Evolutionary conservation across 495 filamentous ascomycete species (phyloP), one percentile per base, ranked within the genome.

Genomic region (Pyrenula aspistea): DNA sequence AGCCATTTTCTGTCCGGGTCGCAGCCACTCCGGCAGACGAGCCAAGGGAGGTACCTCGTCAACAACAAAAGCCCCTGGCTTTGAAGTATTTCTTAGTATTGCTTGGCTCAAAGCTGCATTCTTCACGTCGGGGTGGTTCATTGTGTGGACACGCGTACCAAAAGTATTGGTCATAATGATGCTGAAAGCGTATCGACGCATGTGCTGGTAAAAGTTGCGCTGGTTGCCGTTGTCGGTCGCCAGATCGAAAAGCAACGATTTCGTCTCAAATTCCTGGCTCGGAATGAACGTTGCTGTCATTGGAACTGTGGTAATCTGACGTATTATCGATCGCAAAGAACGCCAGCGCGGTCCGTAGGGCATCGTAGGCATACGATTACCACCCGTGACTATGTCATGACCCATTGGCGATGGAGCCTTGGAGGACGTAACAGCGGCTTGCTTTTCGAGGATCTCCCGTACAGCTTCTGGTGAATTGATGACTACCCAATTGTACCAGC

Each of bases 401-500:
- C 60, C 64, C 56, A 71, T 56, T 0, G 67, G 31, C 31, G 15
- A 8, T 4, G 31, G 31, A 8, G 31, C 4, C 31, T 15, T 4
- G 8, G 31, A 42, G 15, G 31, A 42, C 8, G 31, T 42, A 15
- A 4, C 15, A 15, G 15, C 31, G 8, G 31, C 4, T 57, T 76
- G 69, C 54, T 67, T 71, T 12, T 74, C 69, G 2, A 77, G 50
- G 19, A 77, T 67, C 3, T 75, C 74, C 4, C 58, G 59, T 0
- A 75, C 60, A 0, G 72, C 72, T 53, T 65, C 63, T 0, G 71
- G 73, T 23, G 49, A 66, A 56, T 72, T 73, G 25, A 77, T 60
- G 12, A 70, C 55, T 0, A 73, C 63, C 69, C 70, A 75, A 53
- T 72, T 59, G 24, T 72, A 63, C 66, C 70, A 70, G 19, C 73